phyloP scores from a whole-genome alignment of 768 basidiomycete species.

The Hypholoma fasciculare region DNA sequence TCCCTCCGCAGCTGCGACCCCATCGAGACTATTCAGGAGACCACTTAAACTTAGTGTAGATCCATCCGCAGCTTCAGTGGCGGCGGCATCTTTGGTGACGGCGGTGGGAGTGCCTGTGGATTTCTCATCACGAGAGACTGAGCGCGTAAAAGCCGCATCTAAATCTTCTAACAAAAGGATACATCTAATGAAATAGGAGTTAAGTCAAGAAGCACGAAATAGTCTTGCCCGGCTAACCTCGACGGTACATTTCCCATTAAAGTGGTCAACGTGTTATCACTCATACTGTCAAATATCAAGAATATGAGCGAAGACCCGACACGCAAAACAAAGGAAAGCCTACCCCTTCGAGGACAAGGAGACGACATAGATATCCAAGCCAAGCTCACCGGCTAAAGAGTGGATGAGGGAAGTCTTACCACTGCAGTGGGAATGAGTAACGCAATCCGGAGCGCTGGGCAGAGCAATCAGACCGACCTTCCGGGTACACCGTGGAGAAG shows the following conservation, averaged over 20 bases:
- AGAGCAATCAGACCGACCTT: conserved; percentile 46
- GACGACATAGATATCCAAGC: conserved; percentile 90
- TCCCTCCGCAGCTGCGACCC: conserved; percentile 84
- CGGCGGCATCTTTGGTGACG: conserved; percentile 38
- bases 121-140: conserved; percentile 76
- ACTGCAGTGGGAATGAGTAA: conserved; percentile 34
- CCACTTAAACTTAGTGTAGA: conserved; percentile 86
- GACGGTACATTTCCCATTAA: conserved; percentile 89
- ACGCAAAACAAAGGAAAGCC: conserved; percentile 17
- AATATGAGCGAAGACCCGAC: conserved; percentile 6
- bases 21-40: conserved; percentile 82
- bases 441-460: not conserved
- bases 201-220: not conserved
- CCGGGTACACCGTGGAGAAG: conserved; percentile 84
- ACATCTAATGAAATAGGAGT: conserved; percentile 50
- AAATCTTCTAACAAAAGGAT: conserved; percentile 93
- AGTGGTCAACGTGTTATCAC: conserved; percentile 83
- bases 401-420: conserved; percentile 88
- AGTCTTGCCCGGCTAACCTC: conserved; percentile 44
- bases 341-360: conserved; percentile 87
- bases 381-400: conserved; percentile 81
- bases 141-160: conserved; percentile 89
- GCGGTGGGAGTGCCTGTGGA: conserved; percentile 75
- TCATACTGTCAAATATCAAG: conserved; percentile 58
- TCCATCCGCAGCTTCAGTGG: conserved; percentile 60